A percentile compares a stretch with the other conserved stretches of the same genome.
Evolutionary conservation across 345 rosid genomes (phyloP).

Genomic region (Hibiscus tridactylites): DNA sequence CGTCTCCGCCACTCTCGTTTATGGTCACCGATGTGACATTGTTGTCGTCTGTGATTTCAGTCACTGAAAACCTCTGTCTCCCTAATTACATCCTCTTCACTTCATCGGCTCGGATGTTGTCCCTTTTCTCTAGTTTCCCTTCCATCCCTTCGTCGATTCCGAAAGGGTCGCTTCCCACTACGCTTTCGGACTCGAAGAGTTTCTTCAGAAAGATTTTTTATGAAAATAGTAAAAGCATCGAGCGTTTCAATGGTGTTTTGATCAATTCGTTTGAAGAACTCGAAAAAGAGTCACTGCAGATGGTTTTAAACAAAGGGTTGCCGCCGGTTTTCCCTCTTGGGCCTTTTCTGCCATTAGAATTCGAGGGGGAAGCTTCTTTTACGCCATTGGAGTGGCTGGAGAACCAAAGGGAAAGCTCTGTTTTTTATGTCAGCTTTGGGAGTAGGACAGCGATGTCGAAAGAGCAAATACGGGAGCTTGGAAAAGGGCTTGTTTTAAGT

Average conservation of each 20-base stretch:
- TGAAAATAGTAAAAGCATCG: constrained; percentile 2
- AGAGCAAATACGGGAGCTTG: constrained; percentile 36
- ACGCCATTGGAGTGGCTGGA: constrained; percentile 27
- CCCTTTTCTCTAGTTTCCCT: constrained; percentile 8
- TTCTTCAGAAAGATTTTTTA: constrained; percentile 11
- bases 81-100: constrained; percentile 24
- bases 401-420: constrained; percentile 26
- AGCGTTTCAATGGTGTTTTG: constrained; percentile 21
- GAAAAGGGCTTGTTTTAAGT: constrained; percentile 26
- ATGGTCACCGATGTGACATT: constrained; percentile 23
- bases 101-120: constrained; percentile 21
- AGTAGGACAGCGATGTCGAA: constrained; percentile 29
- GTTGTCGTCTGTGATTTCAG: constrained; percentile 11
- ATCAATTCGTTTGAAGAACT: constrained; percentile 32
- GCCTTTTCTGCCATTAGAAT: constrained; percentile 23
- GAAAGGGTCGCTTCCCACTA: constrained; percentile 22
- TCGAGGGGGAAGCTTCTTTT: constrained; percentile 1
- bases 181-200: constrained; percentile 7
- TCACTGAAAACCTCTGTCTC: constrained; percentile 17
- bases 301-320: constrained; percentile 4
- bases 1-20: constrained; percentile 19
- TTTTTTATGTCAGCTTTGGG: constrained; percentile 38
- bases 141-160: constrained; percentile 19
- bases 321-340: constrained; percentile 28
- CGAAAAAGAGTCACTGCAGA: constrained; percentile 17